These are phyloP conservation scores for Fragaria ananassa DNA, from an alignment of 306 rosid species.

Conservation along the genomic window DNA sequence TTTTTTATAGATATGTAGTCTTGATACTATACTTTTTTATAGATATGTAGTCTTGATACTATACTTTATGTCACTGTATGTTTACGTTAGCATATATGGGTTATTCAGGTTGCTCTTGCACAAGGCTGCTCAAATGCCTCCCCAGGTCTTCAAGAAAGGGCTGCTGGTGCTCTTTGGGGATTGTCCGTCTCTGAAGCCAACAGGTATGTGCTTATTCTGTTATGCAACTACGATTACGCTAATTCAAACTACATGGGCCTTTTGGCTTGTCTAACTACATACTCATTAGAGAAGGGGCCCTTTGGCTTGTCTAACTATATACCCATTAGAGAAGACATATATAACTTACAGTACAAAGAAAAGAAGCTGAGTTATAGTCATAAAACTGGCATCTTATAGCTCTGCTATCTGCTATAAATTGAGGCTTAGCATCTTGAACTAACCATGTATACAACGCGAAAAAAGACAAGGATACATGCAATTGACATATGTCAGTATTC, in stretches of 20 bases:
- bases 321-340: background rate
- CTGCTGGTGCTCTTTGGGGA: constrained; percentile 99
- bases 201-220: constrained; percentile 46
- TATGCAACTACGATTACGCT: background rate
- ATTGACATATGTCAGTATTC: background rate
- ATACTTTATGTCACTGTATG: constrained; percentile 6
- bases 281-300: background rate
- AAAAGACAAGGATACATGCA: background rate
- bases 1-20: background rate
- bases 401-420: background rate
- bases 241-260: background rate
- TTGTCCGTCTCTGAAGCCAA: constrained; percentile 97
- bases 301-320: background rate
- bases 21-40: background rate
- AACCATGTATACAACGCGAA: background rate
- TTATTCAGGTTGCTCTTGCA: constrained; percentile 89
- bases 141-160: constrained; percentile 98
- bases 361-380: background rate
- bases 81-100: constrained; percentile 30
- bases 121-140: constrained; percentile 97
- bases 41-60: background rate
- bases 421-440: background rate
- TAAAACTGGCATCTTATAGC: background rate
- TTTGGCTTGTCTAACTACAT: constrained; percentile 3
- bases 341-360: background rate